Evolutionary conservation across 2,329 filamentous ascomycete species (phyloP), one percentile per base, ranked within the genome.

Genomic region (Didymosphaeria variabile): DNA sequence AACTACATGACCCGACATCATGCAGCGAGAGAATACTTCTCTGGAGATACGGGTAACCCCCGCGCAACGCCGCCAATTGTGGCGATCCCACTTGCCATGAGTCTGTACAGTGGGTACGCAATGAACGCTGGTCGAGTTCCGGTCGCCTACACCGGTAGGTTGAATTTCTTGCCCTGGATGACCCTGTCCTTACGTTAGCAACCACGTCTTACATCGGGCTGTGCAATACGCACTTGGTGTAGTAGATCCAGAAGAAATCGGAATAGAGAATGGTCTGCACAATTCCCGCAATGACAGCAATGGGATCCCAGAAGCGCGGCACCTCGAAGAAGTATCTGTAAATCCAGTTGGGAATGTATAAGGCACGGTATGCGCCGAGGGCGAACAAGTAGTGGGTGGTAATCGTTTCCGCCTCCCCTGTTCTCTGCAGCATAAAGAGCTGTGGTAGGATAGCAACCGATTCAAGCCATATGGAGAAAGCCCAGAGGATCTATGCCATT

Each of bases 161-260:
- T 84, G 79, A 85, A 85, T 64, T 81, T 84, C 77, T 84, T 83
- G 67, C 83, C 83, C 73, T 85, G 83, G 47, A 85, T 69, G 54
- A 85, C 82, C 77, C 82, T 84, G 45, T 13, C 23, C 31, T 65
- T 40, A 17, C 38, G 38, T 71, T 64, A 72, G 63, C 57, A 55
- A 44, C 9, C 12, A 8, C n/a, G 45, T 42, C 19, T 9, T 42
- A 17, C 17, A 5, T 5, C 10, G 26, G 45, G 12, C 9, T 5
- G 8, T 6, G 38, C 21, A 17, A 23, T 12, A 81, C 86, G 79
- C 77, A 90, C 89, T 97, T 98, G 62, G 91, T 97, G 83, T 97
- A 99, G 84, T 99, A 99, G 74, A 99, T 94, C 86, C 94, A 99
- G 87, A 99, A 99, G 84, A 99, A 99, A 83, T 99, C 95, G 66